Base-by-base conservation (phyloP, 495 filamentous ascomycete genomes). In the Tuber melanosporum region DNA sequence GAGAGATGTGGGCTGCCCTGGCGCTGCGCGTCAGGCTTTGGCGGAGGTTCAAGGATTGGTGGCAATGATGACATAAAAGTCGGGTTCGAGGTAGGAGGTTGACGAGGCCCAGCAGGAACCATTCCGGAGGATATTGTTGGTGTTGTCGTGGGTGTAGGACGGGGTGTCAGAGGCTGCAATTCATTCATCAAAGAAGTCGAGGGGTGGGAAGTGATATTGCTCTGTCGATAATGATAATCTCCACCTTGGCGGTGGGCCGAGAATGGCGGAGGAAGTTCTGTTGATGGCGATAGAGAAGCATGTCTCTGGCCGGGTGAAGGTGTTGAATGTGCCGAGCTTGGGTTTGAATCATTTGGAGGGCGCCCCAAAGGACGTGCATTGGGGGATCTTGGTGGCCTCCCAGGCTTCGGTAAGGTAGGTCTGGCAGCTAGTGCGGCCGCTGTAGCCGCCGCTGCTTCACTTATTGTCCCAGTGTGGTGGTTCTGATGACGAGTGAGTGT, bases 401-500 rank as follows among this genome's bases (percentile, higher is more conserved):
- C 83, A 47, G 87, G 83, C 85, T 88, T 80, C 85, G 88, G 84
- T 85, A 88, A 85, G 77, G 87, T 86, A 75, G 86, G 86, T 73
- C 89, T 86, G 44, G 90, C 87, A n/a, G 89, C 91, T 81, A 94
- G 87, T 70, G 91, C 91, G 43, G 94, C 94, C 57, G 94, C 94
- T 0, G 93, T 97, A 14, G 94, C 93, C 7, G 90, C 92, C 9
- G 93, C 94, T 12, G 95, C 92, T 83, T 99, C 95, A 83, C 97
- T 95, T 32, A 99, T 91, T 0, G 94, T 98, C 9, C 94, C 95
- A 44, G 93, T 95, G 82, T 99, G 95, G 75, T 96, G 93, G 76
- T 97, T 97, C 85, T 97, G 94, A 84, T 99, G 95, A 45, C 95
- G 90, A 12, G 96, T 99, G 77, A 99, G 86, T 0, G 95, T 99